A percentile compares a stretch with the other conserved stretches of the same genome.
Conservation (phyloP, 1,284 basidiomycete species). For the Mixia osmundae region DNA sequence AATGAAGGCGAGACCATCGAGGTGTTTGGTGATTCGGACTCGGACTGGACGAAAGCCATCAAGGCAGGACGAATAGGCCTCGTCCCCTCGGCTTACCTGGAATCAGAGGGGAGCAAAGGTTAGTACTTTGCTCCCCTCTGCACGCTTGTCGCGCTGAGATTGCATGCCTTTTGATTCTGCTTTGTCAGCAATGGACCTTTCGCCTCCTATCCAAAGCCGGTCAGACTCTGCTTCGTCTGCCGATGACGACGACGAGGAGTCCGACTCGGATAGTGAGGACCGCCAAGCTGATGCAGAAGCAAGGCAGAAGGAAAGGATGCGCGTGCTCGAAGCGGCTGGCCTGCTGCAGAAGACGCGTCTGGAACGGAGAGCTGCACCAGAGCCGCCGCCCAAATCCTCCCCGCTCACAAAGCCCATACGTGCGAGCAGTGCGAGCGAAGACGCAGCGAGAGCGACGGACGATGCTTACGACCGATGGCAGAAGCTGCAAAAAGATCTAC, state of each 20-base stretch:
- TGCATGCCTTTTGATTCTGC: neutral
- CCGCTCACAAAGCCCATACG: slow-evolving; percentile 5
- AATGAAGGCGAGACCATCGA: slow-evolving; percentile 46
- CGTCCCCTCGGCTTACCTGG: slow-evolving; percentile 69
- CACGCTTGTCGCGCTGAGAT: too few relatives aligned
- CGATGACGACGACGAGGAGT: neutral
- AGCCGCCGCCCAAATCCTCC: slow-evolving; percentile 20
- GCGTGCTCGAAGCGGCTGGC: slow-evolving; percentile 67
- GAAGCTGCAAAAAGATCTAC: slow-evolving; percentile 25
- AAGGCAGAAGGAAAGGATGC: slow-evolving; percentile 48
- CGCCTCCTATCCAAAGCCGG: neutral
- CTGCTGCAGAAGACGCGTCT: slow-evolving; percentile 37
- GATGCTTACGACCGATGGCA: slow-evolving; percentile 70
- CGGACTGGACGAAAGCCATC: slow-evolving; percentile 86
- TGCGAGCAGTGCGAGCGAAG: slow-evolving; percentile 5
- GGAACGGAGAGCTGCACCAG: slow-evolving; percentile 23
- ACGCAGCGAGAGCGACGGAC: slow-evolving; percentile 30
- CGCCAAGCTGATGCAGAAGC: slow-evolving; percentile 27
- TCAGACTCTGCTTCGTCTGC: neutral
- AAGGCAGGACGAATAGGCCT: slow-evolving; percentile 56
- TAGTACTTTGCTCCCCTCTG: too few relatives aligned
- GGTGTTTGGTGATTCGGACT: slow-evolving; percentile 55
- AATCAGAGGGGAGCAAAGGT: slow-evolving; percentile 57
- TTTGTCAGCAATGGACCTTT: neutral
- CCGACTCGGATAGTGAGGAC: slow-evolving; percentile 9